Evolutionary conservation across 768 basidiomycete genomes (phyloP).

Genomic region (Trametes gibbosa): DNA sequence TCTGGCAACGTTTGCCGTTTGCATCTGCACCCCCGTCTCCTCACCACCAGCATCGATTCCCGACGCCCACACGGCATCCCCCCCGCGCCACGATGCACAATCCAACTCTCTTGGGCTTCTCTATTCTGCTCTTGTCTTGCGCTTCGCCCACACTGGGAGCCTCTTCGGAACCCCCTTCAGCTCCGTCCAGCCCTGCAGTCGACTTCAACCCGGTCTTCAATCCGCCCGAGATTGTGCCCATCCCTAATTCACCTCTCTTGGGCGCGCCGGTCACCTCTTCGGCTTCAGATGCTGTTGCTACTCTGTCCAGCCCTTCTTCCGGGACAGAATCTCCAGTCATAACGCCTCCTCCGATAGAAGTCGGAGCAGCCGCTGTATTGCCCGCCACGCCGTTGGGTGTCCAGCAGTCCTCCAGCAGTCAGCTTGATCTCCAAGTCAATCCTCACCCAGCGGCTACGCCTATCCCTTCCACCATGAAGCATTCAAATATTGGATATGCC

Average conservation of each 20-base stretch:
- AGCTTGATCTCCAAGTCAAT: background rate
- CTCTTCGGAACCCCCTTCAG: background rate
- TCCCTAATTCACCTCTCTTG: background rate
- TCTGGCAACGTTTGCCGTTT: background rate
- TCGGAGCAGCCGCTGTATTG: background rate
- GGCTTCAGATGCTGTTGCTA: background rate
- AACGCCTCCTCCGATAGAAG: background rate
- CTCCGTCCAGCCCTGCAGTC: constrained; percentile 4
- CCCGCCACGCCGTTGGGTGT: background rate
- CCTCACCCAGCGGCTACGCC: background rate
- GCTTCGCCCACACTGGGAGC: constrained; percentile 16
- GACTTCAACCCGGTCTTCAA: background rate
- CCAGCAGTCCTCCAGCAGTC: background rate
- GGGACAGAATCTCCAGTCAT: background rate
- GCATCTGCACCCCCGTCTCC: background rate
- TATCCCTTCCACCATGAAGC: background rate
- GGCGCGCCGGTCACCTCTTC: background rate
- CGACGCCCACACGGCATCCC: constrained; percentile 25
- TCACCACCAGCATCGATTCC: background rate
- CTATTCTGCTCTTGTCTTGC: constrained; percentile 16
- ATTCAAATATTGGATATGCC: background rate
- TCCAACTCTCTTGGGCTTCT: constrained; percentile 16
- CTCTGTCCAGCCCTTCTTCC: background rate
- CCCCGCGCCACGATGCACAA: constrained; percentile 7
- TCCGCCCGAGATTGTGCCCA: background rate